phyloP scores from a whole-genome alignment of 1,284 basidiomycete species.

The Trichosporon ovoides region DNA sequence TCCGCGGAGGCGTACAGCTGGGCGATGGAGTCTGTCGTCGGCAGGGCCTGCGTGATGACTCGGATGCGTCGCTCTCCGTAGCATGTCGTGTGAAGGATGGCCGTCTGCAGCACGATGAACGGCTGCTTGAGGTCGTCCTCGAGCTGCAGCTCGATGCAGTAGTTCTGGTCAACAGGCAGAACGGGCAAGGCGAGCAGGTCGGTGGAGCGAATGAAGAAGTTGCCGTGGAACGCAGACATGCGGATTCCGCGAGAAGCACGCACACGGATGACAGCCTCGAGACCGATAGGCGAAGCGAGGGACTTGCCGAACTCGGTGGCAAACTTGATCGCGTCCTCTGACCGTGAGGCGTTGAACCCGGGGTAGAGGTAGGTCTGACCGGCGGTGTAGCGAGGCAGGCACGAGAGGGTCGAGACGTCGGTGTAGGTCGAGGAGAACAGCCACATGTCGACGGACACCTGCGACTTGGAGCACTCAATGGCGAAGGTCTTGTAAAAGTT shows the following conservation, averaged over 20 bases:
- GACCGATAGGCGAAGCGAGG: conserved; percentile 86
- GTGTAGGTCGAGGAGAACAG: conserved; percentile 89
- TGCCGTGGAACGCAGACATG: conserved; percentile 97
- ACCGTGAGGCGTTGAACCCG: conserved; percentile 87
- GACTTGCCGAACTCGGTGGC: conserved; percentile 95
- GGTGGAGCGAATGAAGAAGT: conserved; percentile 98
- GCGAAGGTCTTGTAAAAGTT: conserved; percentile 99
- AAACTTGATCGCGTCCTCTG: conserved; percentile 96
- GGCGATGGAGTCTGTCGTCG: conserved; percentile 86
- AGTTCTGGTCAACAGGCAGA: conserved; percentile 93
- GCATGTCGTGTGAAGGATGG: conserved; percentile 91
- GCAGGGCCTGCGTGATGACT: conserved; percentile 86
- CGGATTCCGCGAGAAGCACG: conserved; percentile 90
- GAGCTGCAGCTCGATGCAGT: conserved; percentile 94
- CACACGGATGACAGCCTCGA: conserved; percentile 96
- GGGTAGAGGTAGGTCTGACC: conserved; percentile 99
- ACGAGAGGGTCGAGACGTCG: conserved; percentile 73
- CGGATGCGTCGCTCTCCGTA: conserved; percentile 94
- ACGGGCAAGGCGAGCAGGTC: conserved; percentile 95
- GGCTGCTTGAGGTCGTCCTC: conserved; percentile 91
- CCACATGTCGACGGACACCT: conserved; percentile 99
- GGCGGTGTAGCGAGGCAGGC: conserved; percentile 92
- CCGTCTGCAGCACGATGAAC: conserved; percentile 94
- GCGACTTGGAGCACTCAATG: conserved; percentile 94
- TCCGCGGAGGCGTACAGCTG: conserved; percentile 95